Base-by-base conservation (phyloP, 2,329 filamentous ascomycete species). In the Thelonectria olida region DNA sequence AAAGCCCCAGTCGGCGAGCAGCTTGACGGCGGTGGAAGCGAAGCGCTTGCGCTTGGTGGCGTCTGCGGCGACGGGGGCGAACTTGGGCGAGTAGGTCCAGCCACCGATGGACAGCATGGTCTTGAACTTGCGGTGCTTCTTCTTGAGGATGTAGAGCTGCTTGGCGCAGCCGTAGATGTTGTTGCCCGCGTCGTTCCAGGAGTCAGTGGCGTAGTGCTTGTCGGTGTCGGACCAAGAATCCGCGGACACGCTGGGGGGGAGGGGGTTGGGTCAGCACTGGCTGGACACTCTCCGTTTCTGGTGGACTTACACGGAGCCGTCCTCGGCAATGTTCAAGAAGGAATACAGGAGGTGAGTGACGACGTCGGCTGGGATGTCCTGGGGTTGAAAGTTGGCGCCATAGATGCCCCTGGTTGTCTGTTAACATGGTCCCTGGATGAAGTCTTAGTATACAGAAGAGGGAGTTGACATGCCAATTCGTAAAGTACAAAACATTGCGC, bases 61-160 rank as follows among this genome's bases (percentile, higher is more conserved):
- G 0, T 89, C 90, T 17, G 86, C 87, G 0, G 87, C 87, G 0
- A 89, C 85, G 7, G 80, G 79, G 1, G 87, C 81, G 39, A 72
- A 68, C 39, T 38, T 71, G 38, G 38, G 77, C 4, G 90, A 92
- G 74, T 91, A 92, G 0, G 88, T 91, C 88, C 90, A 96, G 15
- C 93, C 93, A 39, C 93, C 93, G 61, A 96, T 90, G 34, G 90
- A 92, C 8, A 96, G 83, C n/a, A 96, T 79, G 2, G 90, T 84
- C 77, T 96, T 96, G 58, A 96, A 77, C 53, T 91, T 87, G 19
- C 92, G 87, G 74, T 96, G 87, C 67, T 83, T 79, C 78, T 93
- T 89, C 81, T 96, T 96, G 53, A 91, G 83, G 1, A 92, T 76
- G 74, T 85, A 92, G 1, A 96, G 80, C 73, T 95, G 91, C 78